These are phyloP conservation scores for Desmodesmus armatus DNA, from an alignment of 139 green algal species.

Conservation along the genomic window DNA sequence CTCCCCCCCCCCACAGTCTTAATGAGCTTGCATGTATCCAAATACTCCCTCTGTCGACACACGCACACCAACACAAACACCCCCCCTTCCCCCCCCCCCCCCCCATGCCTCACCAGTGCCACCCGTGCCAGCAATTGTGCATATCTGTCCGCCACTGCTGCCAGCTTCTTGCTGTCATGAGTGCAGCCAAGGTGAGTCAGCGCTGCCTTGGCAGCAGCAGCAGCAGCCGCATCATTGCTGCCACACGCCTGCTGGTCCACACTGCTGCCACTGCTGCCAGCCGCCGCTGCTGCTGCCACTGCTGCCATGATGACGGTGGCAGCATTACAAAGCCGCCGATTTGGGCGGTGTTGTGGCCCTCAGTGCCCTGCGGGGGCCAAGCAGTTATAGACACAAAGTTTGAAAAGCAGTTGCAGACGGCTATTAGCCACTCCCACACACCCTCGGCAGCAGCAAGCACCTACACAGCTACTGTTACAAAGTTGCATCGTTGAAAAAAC, in stretches of 20 bases:
- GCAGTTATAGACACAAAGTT: not conserved
- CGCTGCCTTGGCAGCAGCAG: constrained; percentile 40
- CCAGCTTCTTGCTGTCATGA: constrained; percentile 68
- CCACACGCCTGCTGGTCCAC: too few species aligned
- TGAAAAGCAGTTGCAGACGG: not conserved
- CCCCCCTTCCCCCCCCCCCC: too few species aligned
- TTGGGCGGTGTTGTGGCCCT: constrained; percentile 74
- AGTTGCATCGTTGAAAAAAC: not conserved
- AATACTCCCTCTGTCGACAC: too few species aligned
- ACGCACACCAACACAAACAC: too few species aligned
- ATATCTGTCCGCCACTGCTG: constrained; percentile 57
- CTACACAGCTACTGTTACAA: not conserved
- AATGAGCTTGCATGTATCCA: too few species aligned
- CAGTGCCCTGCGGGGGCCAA: constrained; percentile 47
- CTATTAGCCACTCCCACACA: not conserved
- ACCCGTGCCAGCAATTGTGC: constrained; percentile 12
- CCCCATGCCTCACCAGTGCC: not conserved
- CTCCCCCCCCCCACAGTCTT: too few species aligned
- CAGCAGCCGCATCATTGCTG: not conserved
- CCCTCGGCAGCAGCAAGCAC: not conserved
- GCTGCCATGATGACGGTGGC: constrained; percentile 60
- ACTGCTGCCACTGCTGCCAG: constrained; percentile 16
- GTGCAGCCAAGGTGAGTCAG: constrained; percentile 62
- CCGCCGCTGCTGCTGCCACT: constrained; percentile 2
- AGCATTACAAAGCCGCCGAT: constrained; percentile 81